Evolutionary conservation across 75 land plant genomes (phyloP).

Genomic region (Selaginella moellendorffii): DNA sequence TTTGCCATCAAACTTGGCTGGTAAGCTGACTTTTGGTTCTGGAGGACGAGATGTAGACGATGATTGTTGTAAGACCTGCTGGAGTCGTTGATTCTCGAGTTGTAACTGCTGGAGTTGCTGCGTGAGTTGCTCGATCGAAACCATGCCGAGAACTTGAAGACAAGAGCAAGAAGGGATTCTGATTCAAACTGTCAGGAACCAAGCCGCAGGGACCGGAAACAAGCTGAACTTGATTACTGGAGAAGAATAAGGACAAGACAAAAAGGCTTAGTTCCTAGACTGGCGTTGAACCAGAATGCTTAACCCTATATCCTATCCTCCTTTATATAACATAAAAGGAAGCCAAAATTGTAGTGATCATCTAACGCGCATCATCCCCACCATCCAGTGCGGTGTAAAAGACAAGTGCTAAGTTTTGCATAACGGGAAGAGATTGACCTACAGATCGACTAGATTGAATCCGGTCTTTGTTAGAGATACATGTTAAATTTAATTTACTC

Average conservation of each 20-base stretch:
- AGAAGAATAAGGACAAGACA: not conserved
- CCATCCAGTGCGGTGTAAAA: no score
- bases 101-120: not conserved
- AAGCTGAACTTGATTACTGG: conserved; percentile 1
- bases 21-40: conserved; percentile 9
- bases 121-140: not conserved
- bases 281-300: not conserved
- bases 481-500: no score
- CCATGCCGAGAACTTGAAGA: conserved; percentile 1
- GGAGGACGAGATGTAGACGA: conserved; percentile 1
- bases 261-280: not conserved
- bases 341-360: no score
- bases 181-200: not conserved
- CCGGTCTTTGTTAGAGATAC: no score
- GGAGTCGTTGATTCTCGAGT: not conserved
- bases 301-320: conserved; percentile 1
- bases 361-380: no score
- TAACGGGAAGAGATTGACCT: no score
- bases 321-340: not conserved
- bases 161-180: conserved; percentile 1
- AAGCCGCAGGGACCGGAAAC: conserved; percentile 1
- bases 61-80: conserved; percentile 1
- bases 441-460: no score
- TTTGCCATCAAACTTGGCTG: conserved; percentile 15
- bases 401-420: no score